Evolutionary conservation across 2,329 filamentous ascomycete species (phyloP).

Genomic region (Chaetomiaceae sp.): DNA sequence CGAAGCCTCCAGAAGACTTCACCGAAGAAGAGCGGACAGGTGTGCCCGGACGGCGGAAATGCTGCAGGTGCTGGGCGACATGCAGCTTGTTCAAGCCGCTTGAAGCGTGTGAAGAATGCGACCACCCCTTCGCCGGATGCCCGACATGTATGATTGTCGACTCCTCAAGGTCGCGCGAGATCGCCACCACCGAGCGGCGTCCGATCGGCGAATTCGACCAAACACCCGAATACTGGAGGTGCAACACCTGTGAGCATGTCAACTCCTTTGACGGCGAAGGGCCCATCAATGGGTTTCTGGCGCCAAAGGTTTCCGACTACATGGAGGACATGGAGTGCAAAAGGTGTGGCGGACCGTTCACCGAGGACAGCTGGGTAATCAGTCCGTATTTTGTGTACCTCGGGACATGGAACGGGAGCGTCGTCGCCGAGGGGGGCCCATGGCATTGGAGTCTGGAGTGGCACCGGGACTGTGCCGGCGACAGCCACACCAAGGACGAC

Average conservation of each 20-base stretch:
- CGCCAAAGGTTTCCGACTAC: constrained; percentile 10
- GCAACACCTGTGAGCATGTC: constrained; percentile 16
- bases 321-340: constrained; percentile 14
- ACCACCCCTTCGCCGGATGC: constrained; percentile 18
- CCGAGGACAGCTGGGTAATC: constrained; percentile 20
- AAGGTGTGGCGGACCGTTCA: constrained; percentile 10
- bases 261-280: constrained; percentile 16
- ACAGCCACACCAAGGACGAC: constrained; percentile 15
- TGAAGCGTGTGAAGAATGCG: constrained; percentile 16
- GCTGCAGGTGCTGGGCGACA: constrained; percentile 21
- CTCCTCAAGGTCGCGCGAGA: constrained; percentile 18
- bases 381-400: constrained; percentile 20
- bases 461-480: constrained; percentile 15
- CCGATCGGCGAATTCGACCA: constrained; percentile 22
- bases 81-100: constrained; percentile 18
- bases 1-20: constrained; percentile 18
- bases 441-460: constrained; percentile 22
- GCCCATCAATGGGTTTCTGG: constrained; percentile 17
- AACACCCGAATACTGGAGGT: constrained; percentile 21
- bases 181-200: constrained; percentile 14
- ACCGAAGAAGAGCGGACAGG: constrained; percentile 18
- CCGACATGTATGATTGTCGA: constrained; percentile 19
- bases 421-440: constrained; percentile 19
- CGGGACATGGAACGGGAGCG: constrained; percentile 20
- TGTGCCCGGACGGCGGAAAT: constrained; percentile 17